Evolutionary conservation across 805 yeast species (phyloP).

Genomic region (Vanderwaltozyma tropicalis): DNA sequence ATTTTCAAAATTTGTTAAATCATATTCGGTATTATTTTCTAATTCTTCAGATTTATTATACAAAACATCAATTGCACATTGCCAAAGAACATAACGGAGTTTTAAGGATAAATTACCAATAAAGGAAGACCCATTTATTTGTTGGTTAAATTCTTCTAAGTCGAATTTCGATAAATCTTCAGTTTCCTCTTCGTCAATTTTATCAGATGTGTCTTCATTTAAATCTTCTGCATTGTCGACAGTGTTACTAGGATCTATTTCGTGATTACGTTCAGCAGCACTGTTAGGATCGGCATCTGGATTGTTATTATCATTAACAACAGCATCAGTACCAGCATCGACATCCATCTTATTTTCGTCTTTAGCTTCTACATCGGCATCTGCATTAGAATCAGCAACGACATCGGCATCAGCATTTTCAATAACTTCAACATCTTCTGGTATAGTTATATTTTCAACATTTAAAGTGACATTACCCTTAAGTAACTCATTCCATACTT

Average conservation of each 20-base stretch:
- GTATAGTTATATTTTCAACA: too few species aligned
- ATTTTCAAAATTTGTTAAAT: constrained; percentile 9
- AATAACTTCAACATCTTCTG: too few species aligned
- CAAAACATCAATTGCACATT: constrained; percentile 35
- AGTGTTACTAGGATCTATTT: background rate
- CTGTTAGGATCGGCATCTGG: background rate
- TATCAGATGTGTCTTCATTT: constrained; percentile 1
- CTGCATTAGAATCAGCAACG: background rate
- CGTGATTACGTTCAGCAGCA: too few species aligned
- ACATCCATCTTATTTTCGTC: too few species aligned
- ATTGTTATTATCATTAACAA: background rate
- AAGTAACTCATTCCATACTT: constrained; percentile 39
- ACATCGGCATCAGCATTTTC: constrained; percentile 7
- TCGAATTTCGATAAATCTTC: constrained; percentile 33
- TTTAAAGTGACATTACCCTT: constrained; percentile 23
- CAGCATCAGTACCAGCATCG: constrained; percentile 7
- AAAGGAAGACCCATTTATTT: constrained; percentile 36
- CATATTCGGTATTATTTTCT: constrained; percentile 12
- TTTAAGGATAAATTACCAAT: constrained; percentile 51
- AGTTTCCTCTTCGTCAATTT: constrained; percentile 4
- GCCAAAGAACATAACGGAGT: constrained; percentile 60
- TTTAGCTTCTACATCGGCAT: background rate
- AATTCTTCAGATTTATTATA: constrained; percentile 29
- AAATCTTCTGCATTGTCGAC: background rate
- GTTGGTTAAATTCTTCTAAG: constrained; percentile 30